A percentile compares a stretch with the other conserved stretches of the same genome.
Conservation (phyloP, 1,284 basidiomycete genomes). For the Leccinum pseudoinsigne region DNA sequence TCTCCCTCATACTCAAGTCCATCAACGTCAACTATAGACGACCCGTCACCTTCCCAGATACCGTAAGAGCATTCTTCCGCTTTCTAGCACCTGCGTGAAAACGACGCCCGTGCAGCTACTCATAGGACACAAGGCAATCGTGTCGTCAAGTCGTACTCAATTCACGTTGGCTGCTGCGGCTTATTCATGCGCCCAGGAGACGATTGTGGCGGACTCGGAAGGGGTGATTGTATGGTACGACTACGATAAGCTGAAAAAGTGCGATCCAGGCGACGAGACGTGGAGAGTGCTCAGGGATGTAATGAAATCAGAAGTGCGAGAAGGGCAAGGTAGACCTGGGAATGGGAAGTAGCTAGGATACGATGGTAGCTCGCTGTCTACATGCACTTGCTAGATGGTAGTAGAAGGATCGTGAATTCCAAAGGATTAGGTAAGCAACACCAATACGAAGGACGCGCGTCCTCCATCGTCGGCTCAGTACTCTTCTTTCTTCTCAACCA, state of each 20-base stretch:
- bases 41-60: conserved; percentile 73
- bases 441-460: conserved; percentile 43
- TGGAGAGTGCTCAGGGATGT: conserved; percentile 28
- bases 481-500: conserved; percentile 21
- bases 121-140: conserved; percentile 50
- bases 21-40: conserved; percentile 63
- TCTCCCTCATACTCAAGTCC: conserved; percentile 72
- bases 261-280: conserved; percentile 52
- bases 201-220: conserved; percentile 62
- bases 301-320: conserved; percentile 23
- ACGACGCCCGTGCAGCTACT: conserved; percentile 45
- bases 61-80: conserved; percentile 40
- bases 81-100: conserved; percentile 5
- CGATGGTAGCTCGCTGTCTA: background rate
- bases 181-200: conserved; percentile 61
- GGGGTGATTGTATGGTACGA: conserved; percentile 75
- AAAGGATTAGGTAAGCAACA: conserved; percentile 16
- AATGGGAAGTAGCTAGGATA: conserved; percentile 5
- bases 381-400: conserved; percentile 6
- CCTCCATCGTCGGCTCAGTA: conserved; percentile 23
- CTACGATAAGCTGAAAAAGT: conserved; percentile 64
- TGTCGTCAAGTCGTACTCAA: conserved; percentile 37
- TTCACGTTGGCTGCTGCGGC: conserved; percentile 54
- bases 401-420: conserved; percentile 17
- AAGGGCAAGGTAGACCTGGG: conserved; percentile 6